Base-by-base conservation (phyloP, 1,139 yeast genomes). In the Saccharomyces uvarum region DNA sequence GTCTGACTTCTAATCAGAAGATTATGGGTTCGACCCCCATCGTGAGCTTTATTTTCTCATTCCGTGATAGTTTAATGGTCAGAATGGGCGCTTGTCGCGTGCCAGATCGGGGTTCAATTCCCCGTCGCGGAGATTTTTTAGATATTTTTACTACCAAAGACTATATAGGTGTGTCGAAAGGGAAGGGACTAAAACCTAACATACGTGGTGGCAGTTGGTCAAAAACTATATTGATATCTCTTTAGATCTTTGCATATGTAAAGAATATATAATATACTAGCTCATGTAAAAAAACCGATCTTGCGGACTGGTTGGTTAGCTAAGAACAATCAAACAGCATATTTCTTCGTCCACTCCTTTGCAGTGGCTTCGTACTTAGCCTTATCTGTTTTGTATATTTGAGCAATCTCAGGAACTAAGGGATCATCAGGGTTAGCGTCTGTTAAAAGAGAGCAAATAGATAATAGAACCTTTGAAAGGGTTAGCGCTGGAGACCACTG, bases 371-470 rank as follows among this genome's bases (percentile, higher is more conserved):
- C 98, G 73, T 91, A 93, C 75, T 91, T 88, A 56, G 90, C 79
- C 72, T 96, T 82, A 76, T 93, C 97, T 63, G 90, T 88, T 78
- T 91, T 91, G 78, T 91, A 95, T 63, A 90, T 83, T 71, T 93
- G 95, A 58, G 99, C 99, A 67, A 93, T 93, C 75, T 93, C 99
- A 26, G 98, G 97, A 51, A 93, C 99, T 72, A 93, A 82, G 57
- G 99, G 99, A 78, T 93, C 99, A 73, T 93, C 99, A 31, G 98
- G 98, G 70, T 93, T 93, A 55, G 99, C 98, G 73, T 93, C 98
- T 48, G 98, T 91, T 70, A 88, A 80, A 74, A 88, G 78, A 27
- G 96, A 88, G 71, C 96, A 88, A 69, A 88, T 88, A 52, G 96
- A 88, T 66, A 88, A 79, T 65, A 88, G 79, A 52, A 88, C 95